These are phyloP conservation scores for Rhododendron kiyosumense DNA, from an alignment of 148 eudicot species.

Conservation along the genomic window DNA sequence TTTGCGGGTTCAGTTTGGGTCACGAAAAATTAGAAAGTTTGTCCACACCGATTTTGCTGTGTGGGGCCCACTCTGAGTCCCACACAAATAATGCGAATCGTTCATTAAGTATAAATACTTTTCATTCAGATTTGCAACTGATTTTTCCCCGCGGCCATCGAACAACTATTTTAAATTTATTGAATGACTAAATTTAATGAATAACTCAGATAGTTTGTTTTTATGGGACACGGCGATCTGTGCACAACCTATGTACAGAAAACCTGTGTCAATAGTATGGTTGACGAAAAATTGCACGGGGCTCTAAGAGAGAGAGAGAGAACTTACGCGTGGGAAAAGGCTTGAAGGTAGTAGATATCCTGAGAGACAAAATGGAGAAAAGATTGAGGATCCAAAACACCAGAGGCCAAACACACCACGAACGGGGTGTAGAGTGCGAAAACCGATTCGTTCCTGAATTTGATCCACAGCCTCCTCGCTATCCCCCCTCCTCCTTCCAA, in stretches of 20 bases:
- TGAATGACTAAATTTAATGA: too few species aligned
- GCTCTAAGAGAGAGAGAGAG: background rate
- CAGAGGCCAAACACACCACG: conserved; percentile 32
- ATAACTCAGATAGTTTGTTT: too few species aligned
- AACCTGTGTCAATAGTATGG: background rate
- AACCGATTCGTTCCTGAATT: conserved; percentile 29
- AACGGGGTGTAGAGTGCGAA: conserved; percentile 31
- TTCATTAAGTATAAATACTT: too few species aligned
- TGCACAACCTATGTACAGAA: background rate
- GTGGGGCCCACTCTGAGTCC: too few species aligned
- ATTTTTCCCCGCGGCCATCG: too few species aligned
- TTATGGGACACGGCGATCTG: background rate
- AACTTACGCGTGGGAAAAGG: conserved; percentile 36
- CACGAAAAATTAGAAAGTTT: too few species aligned
- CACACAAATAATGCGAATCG: too few species aligned
- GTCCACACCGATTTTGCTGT: too few species aligned
- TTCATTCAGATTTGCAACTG: too few species aligned
- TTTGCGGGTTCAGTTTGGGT: too few species aligned
- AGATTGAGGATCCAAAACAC: conserved; percentile 23
- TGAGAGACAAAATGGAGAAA: conserved; percentile 32
- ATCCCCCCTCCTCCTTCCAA: conserved; percentile 23
- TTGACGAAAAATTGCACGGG: background rate
- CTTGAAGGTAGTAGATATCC: conserved; percentile 26
- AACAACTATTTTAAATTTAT: too few species aligned
- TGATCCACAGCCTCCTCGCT: conserved; percentile 28